Evolutionary conservation across 345 rosid species (phyloP), one percentile per base, ranked within the genome.

Genomic region (Corchorus capsularis): DNA sequence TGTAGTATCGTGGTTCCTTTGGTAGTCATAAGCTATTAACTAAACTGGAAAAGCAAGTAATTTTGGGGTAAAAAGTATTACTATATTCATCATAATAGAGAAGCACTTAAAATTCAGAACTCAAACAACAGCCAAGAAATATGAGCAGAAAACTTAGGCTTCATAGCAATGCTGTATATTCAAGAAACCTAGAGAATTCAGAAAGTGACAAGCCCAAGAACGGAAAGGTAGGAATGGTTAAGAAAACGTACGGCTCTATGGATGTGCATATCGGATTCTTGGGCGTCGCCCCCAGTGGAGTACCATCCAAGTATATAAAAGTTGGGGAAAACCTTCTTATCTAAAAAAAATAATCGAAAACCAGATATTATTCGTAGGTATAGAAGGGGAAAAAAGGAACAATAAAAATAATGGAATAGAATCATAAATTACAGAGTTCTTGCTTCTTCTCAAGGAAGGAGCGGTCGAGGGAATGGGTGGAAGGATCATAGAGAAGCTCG

Each of bases 261-360:
- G 63, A 96, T 89, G 75, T 81, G 92, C 98, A 93, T 89, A 80
- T 96, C 99, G 20, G 96, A 89, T 82, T 92, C 98, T 61, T 89
- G 74, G 6, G 98, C 97, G 62, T 93, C 97, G 75, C 92, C 83
- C 45, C 98, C 99, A 0, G 93, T 91, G 5, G 98, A 96, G 79
- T 96, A 96, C 99, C 98, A 96, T 82, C 99, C 99, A 65, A 96
- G 85, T 16, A 93, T 83, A 71, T 93, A 96, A 72, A 89, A 96
- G 79, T 91, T 82, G 16, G 97, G 97, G 76, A 93, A 93, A 47
- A 96, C 98, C 91, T 96, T 96, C 86, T 89, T 93, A 79, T 94
- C 97, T 94, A 80, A 27, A 17, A 65, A 27, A 15, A 43, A 46
- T 6, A 75, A 64, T 69, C 15, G 55, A 55, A 9, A 74, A 16